Evolutionary conservation across 208 protist genomes (phyloP), one percentile per base, ranked within the genome.

Genomic region (Wallacemonas collosoma): DNA sequence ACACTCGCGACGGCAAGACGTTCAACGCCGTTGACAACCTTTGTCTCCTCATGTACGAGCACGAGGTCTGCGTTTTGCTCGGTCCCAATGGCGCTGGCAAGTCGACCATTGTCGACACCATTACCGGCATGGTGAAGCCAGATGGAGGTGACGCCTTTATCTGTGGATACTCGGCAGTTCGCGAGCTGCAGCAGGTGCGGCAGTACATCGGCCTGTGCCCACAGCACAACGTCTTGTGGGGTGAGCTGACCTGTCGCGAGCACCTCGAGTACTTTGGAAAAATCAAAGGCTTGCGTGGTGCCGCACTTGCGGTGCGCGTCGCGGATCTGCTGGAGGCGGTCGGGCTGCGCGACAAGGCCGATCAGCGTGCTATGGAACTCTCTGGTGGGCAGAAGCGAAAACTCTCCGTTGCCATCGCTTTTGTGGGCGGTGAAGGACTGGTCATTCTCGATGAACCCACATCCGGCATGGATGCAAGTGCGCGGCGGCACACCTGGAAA

Each of bases 211-310:
- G 98, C 67, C 88, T 96, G 35, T 99, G 97, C 82, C 95, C 97
- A n/a, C 97, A 99, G 86, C 93, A 97, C 79, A 97, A 98, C 87
- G 93, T 98, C 75, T 80, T 98, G 0, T 99, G 94, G 91, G 87
- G 86, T 11, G 77, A 93, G 48, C 81, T 99, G 39, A 98, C 93
- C 12, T 89, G 84, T 36, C 55, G 72, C 26, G 95, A 98, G 73
- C 95, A 98, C 74, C 77, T 99, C 11, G 70, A 88, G 69, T 97
- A 97, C 94, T 54, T 98, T 90, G 82, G 89, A 82, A 64, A 98
- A 76, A 90, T 96, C 80, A 98, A 98, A 58, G 95, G 93, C 9
- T 68, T 96, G 17, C 63, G 66, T 12, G 87, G 86, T 2, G 63
- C 12, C n/a, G 63, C 65, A 15, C 75, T 86, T 26, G 82, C 88